These are phyloP conservation scores for Venustampulla echinocandica DNA, from an alignment of 495 filamentous ascomycete species.

Conservation along the genomic window DNA sequence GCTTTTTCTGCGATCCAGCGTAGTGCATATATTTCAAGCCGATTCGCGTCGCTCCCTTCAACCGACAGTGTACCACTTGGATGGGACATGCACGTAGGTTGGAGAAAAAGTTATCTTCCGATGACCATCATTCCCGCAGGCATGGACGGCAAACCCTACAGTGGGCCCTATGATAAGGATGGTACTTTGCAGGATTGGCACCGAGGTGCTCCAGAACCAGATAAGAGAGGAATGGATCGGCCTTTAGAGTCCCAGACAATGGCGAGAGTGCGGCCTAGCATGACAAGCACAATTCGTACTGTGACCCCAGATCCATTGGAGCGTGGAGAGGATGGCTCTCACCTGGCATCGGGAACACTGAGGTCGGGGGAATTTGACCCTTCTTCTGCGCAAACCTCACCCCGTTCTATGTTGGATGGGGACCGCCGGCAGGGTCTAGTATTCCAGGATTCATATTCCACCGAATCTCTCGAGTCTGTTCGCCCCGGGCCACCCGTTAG, in stretches of 20 bases:
- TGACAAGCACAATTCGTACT: slow-evolving; percentile 36
- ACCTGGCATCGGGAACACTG: slow-evolving; percentile 19
- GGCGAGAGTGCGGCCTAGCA: slow-evolving; percentile 17
- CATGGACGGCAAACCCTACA: slow-evolving; percentile 24
- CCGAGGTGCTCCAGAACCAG: slow-evolving; percentile 26
- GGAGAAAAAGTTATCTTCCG: no score
- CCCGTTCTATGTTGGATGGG: slow-evolving; percentile 27
- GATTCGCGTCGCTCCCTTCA: no score
- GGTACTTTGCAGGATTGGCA: slow-evolving; percentile 30
- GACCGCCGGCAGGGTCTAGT: slow-evolving; percentile 40
- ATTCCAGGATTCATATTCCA: slow-evolving; percentile 37
- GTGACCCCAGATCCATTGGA: slow-evolving; percentile 45
- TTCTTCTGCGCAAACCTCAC: slow-evolving; percentile 27
- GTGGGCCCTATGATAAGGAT: slow-evolving; percentile 19
- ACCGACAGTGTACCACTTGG: no score
- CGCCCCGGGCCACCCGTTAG: slow-evolving; percentile 18
- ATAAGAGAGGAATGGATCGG: slow-evolving; percentile 22
- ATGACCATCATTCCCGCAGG: slow-evolving; percentile 30
- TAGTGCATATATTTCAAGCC: no score
- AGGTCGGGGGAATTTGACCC: not conserved
- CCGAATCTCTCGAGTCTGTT: slow-evolving; percentile 19
- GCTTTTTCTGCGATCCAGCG: no score
- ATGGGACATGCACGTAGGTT: no score
- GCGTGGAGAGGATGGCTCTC: slow-evolving; percentile 17
- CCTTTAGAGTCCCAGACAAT: slow-evolving; percentile 13